Conservation (phyloP, 2,329 filamentous ascomycete species). For the Microdochium trichocladiopsis region DNA sequence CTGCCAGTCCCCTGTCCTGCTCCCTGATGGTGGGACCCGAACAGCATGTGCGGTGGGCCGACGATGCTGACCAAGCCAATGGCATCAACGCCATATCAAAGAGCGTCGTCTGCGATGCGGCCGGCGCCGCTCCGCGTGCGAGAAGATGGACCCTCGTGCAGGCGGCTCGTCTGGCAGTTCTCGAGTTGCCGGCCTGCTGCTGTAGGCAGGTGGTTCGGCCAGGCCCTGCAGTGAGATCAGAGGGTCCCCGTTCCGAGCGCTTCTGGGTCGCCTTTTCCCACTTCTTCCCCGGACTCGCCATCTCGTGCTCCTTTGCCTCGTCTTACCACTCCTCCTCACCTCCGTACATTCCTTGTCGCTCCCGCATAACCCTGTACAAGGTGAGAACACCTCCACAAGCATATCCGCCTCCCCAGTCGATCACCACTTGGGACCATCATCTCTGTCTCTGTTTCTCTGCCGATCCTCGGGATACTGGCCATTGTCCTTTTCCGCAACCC, state of each 20-base stretch:
- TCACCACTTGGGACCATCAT: too few species aligned
- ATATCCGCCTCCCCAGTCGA: too few species aligned
- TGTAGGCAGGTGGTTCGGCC: too few species aligned
- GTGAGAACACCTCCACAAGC: too few species aligned
- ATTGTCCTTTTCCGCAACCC: not conserved
- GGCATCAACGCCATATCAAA: not conserved
- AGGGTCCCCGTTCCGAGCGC: not conserved
- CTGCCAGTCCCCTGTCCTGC: not conserved
- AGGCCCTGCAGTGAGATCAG: not conserved
- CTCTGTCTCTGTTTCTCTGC: not conserved
- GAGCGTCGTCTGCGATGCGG: not conserved
- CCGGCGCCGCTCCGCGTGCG: not conserved
- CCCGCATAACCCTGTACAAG: not conserved
- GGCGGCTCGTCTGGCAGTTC: too few species aligned
- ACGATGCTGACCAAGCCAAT: not conserved
- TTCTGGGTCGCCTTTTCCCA: conserved; percentile 3
- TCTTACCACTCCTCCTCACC: not conserved
- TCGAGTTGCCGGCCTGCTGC: too few species aligned
- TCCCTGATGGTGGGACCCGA: not conserved
- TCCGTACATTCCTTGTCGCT: not conserved
- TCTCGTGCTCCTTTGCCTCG: conserved; percentile 1
- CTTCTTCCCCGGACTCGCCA: not conserved
- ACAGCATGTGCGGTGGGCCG: not conserved
- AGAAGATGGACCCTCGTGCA: not conserved
- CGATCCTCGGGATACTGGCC: not conserved